These are phyloP conservation scores for Citrus hindsii DNA, from an alignment of 345 rosid genomes.

Conservation along the genomic window DNA sequence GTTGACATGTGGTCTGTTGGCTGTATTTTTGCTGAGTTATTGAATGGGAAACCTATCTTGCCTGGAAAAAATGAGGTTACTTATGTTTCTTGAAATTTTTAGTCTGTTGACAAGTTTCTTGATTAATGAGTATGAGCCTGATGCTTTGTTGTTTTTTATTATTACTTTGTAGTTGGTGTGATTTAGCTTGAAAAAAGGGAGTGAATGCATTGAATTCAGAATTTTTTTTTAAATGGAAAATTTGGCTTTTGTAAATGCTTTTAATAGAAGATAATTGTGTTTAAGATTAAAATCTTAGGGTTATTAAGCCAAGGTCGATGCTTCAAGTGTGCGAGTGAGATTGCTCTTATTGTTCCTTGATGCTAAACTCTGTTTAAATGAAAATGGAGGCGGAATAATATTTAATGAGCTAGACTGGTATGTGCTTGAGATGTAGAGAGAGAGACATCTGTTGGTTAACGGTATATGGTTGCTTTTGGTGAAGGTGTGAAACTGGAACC, in stretches of 20 bases:
- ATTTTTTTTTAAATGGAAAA: neutral
- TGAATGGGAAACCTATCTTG: constrained; percentile 86
- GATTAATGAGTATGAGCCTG: neutral
- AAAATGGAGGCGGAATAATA: too few species aligned
- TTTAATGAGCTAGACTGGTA: neutral
- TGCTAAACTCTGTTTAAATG: neutral
- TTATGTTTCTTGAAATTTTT: neutral
- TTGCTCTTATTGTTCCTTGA: neutral
- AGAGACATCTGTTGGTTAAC: neutral
- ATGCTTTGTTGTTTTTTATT: neutral
- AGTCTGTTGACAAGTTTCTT: neutral
- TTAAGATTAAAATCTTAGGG: neutral
- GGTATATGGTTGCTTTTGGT: neutral
- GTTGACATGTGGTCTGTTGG: constrained; percentile 99
- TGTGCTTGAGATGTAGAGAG: neutral
- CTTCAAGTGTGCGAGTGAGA: neutral
- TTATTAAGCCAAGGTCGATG: neutral
- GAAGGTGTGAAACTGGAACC: neutral
- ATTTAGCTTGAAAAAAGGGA: neutral
- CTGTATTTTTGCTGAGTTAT: constrained; percentile 92
- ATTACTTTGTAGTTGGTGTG: neutral
- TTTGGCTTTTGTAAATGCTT: neutral
- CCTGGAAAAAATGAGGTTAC: constrained; percentile 93
- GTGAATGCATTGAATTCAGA: neutral
- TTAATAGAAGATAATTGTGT: neutral